Conservation (phyloP, 257 asterid genomes). For the Thymus quinquecostatus region DNA sequence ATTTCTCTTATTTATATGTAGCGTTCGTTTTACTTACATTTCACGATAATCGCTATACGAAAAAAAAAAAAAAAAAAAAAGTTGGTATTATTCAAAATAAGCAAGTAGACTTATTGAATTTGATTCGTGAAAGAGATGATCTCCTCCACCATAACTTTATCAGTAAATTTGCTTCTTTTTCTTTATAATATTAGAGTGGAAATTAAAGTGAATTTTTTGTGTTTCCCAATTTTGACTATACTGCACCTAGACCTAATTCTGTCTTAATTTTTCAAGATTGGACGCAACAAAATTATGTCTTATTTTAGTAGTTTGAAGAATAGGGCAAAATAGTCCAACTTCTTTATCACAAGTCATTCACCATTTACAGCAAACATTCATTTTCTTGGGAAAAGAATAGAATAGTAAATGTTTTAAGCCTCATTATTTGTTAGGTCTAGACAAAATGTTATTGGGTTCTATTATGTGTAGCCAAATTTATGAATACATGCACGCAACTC, state of each 20-base stretch:
- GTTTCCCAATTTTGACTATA: neutral
- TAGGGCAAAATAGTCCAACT: constrained; percentile 7
- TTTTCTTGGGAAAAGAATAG: neutral
- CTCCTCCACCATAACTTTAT: neutral
- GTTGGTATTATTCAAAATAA: neutral
- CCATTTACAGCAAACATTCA: constrained; percentile 5
- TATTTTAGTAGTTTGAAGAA: neutral
- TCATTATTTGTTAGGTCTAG: neutral
- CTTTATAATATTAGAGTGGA: neutral
- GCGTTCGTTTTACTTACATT: no score
- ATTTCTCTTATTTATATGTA: no score
- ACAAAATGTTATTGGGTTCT: neutral
- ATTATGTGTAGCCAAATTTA: neutral
- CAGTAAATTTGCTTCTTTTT: neutral
- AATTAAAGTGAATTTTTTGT: neutral
- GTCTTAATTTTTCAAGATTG: neutral
- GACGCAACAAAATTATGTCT: constrained; percentile 19
- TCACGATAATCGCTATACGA: neutral
- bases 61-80: neutral
- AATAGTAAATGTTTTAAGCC: neutral
- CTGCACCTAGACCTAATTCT: neutral
- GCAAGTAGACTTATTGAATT: neutral
- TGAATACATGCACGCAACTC: constrained; percentile 4
- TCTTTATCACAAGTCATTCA: constrained; percentile 27
- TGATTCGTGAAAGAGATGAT: constrained; percentile 32